A percentile compares a stretch with the other conserved stretches of the same genome.
These are phyloP conservation scores for Colletotrichum lentis DNA, from an alignment of 2,329 filamentous ascomycete species.

Conservation along the genomic window DNA sequence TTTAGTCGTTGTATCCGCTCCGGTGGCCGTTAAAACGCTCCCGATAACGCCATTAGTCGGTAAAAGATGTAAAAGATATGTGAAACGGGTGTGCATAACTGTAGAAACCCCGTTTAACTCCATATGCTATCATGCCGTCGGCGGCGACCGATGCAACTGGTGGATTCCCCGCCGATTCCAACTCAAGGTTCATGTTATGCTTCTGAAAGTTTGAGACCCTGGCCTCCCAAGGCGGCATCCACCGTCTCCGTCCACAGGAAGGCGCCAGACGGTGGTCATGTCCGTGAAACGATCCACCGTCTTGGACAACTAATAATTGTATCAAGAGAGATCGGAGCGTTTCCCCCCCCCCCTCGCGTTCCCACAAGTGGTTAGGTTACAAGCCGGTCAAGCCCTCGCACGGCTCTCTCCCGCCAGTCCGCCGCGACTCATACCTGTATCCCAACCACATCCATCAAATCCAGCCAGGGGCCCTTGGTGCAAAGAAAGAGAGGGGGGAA, in stretches of 20 bases:
- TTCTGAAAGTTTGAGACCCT: neutral
- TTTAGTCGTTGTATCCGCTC: neutral
- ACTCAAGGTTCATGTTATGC: neutral
- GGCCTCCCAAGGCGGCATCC: neutral
- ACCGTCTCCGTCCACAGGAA: constrained; percentile 1
- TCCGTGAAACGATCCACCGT: constrained; percentile 26
- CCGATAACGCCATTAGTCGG: constrained; percentile 11
- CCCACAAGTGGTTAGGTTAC: constrained; percentile 19
- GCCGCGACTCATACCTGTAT: constrained; percentile 33
- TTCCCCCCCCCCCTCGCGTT: neutral
- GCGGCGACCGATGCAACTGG: neutral
- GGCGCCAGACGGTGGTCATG: constrained; percentile 10
- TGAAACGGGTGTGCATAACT: constrained; percentile 16
- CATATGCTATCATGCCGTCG: constrained; percentile 11
- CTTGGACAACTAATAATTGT: neutral
- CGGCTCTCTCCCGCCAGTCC: constrained; percentile 21
- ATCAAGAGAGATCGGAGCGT: constrained; percentile 24
- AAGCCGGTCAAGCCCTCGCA: constrained; percentile 23
- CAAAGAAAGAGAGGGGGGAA: too few relatives aligned
- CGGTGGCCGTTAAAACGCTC: neutral
- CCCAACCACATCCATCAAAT: constrained; percentile 20
- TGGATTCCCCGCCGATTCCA: neutral
- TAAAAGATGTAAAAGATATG: neutral
- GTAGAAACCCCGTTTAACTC: constrained; percentile 2
- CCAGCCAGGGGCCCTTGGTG: neutral